Conservation (phyloP, 1,139 yeast species). For the Meyerozyma guilliermondii region DNA sequence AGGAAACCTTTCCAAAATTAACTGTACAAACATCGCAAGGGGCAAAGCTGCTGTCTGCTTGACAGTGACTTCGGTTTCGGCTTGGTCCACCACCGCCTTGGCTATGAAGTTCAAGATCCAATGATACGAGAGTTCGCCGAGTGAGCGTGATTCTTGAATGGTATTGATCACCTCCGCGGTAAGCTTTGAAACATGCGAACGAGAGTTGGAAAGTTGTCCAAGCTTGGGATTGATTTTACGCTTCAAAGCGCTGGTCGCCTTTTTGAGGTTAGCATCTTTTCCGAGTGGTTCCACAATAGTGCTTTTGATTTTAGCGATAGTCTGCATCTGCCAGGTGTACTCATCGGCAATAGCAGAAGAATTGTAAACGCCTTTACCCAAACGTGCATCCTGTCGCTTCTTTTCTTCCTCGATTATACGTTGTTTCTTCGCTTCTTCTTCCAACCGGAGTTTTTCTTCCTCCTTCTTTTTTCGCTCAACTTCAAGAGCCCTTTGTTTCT, state of each 20-base stretch:
- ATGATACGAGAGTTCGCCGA: constrained; percentile 46
- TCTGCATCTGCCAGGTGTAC: constrained; percentile 48
- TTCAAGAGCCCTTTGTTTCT: constrained; percentile 9
- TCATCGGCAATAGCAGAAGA: constrained; percentile 36
- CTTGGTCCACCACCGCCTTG: constrained; percentile 82
- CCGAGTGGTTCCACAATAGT: constrained; percentile 48
- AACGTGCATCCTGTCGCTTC: constrained; percentile 7
- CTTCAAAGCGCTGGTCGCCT: constrained; percentile 41
- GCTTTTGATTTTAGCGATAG: constrained; percentile 55
- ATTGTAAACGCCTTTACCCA: constrained; percentile 17
- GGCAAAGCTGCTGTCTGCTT: constrained; percentile 78
- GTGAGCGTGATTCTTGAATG: constrained; percentile 29
- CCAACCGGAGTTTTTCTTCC: constrained; percentile 11
- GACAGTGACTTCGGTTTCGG: constrained; percentile 87
- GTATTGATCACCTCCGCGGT: constrained; percentile 43
- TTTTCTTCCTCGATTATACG: constrained; percentile 6
- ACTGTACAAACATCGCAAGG: constrained; percentile 38
- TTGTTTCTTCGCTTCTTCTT: constrained; percentile 8
- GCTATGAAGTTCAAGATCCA: constrained; percentile 82
- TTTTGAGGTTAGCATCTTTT: constrained; percentile 37
- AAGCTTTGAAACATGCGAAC: constrained; percentile 50
- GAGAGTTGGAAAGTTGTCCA: constrained; percentile 82
- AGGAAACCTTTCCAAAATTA: constrained; percentile 42
- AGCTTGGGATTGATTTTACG: constrained; percentile 81
- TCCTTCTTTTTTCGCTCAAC: constrained; percentile 10